Evolutionary conservation across 345 rosid genomes (phyloP), one percentile per base, ranked within the genome.

Genomic region (Boechera stricta): DNA sequence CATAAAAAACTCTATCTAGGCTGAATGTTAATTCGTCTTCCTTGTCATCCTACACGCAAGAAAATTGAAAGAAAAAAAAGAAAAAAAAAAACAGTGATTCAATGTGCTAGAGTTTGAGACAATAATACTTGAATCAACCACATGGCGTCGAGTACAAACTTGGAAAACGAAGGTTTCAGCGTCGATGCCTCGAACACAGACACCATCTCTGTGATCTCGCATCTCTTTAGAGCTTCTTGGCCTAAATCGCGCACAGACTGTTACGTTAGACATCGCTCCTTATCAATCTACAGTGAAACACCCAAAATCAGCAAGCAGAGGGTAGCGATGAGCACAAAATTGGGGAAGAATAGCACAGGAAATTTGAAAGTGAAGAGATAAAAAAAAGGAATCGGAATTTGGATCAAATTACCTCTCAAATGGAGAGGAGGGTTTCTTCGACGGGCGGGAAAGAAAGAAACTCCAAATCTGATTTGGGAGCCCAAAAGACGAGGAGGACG

Each of bases 191-290:
- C 80, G 80, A 82, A 90, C 75, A 79, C 91, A 86, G 48, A 86
- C 79, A 31, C 82, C 68, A 44, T 85, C 88, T 5, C 86, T 80
- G 58, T 48, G 77, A 12, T 84, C 92, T 33, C 72, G 82, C 68
- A 77, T 82, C 87, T 93, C 97, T 73, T 79, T 86, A 1, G 90
- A 74, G 72, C 86, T 91, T 75, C 88, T 55, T 5, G 98, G 97
- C 84, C 98, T 77, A 78, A 93, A 88, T 48, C 98, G 91, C 62
- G 87, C 87, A 57, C 96, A 93, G 13, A 93, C 92, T 3, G 92
- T 88, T 41, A 89, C 71, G 56, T 83, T 91, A 29, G 94, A 76
- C 90, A 86, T 86, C 39, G 18, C 42, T 44, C 16, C 42, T 44
- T 42, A 64, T 35, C 31, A 48, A 24, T 58, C 53, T 60, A 35